phyloP scores from a whole-genome alignment of 805 yeast genomes.

The Pichia nanzhaoensis region DNA sequence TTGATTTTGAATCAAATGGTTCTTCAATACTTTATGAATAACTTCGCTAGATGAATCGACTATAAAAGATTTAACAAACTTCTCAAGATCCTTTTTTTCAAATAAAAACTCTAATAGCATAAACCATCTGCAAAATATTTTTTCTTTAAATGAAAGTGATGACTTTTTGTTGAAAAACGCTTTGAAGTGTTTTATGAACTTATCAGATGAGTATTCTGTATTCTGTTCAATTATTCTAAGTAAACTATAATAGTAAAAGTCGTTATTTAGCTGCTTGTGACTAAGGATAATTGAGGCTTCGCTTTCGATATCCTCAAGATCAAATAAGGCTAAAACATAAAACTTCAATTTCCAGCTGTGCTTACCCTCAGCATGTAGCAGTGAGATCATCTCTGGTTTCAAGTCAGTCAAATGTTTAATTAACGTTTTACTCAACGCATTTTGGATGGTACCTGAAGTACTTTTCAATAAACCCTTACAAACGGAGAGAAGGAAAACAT shows the following conservation, averaged over 20 bases:
- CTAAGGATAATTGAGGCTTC: conserved; percentile 2
- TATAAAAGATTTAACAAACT: conserved; percentile 29
- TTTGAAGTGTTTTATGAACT: conserved; percentile 22
- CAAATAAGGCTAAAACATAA: conserved; percentile 43
- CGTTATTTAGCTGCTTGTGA: conserved; percentile 4
- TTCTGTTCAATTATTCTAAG: conserved; percentile 42
- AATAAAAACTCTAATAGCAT: conserved; percentile 38
- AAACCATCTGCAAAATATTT: conserved; percentile 47
- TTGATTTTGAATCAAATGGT: conserved; percentile 45
- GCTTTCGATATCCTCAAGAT: conserved; percentile 21
- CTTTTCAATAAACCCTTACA: conserved; percentile 36
- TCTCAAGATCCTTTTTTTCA: conserved; percentile 23
- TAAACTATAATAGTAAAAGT: conserved; percentile 16
- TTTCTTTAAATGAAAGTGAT: conserved; percentile 13
- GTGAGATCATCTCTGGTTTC: conserved; percentile 16
- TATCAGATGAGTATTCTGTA: conserved; percentile 17
- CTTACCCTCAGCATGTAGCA: conserved; percentile 19
- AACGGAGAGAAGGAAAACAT: conserved; percentile 26
- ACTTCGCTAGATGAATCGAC: conserved; percentile 12
- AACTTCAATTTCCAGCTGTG: conserved; percentile 40
- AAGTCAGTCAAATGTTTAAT: conserved; percentile 14
- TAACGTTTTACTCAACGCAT: conserved; percentile 22
- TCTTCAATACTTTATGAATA: conserved; percentile 25
- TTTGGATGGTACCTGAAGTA: conserved; percentile 25
- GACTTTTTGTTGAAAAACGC: conserved; percentile 17